phyloP scores from a whole-genome alignment of 1,284 basidiomycete genomes.

The Agaricales sp. region DNA sequence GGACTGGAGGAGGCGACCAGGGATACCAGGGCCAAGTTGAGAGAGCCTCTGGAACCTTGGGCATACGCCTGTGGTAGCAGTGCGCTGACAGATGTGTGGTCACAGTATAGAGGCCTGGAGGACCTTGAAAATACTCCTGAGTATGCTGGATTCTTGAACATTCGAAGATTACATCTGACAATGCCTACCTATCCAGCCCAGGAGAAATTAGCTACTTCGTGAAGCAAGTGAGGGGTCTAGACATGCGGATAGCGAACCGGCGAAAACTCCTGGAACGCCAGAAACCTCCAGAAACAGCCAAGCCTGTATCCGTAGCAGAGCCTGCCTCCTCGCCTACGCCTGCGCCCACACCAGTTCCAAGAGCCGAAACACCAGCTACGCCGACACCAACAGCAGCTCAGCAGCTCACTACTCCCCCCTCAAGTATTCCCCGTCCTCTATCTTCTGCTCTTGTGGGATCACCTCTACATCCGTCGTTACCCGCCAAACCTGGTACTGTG shows the following conservation, averaged over 20 bases:
- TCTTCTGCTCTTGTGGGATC: conserved; percentile 18
- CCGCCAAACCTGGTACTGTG: conserved; percentile 22
- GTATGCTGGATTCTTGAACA: conserved; percentile 16
- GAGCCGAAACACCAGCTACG: conserved; percentile 8
- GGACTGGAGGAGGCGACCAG: conserved; percentile 55
- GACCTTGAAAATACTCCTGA: neutral
- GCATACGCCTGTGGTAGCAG: conserved; percentile 50
- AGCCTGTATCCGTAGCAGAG: conserved; percentile 31
- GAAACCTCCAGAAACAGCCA: conserved; percentile 18
- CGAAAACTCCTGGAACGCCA: conserved; percentile 34
- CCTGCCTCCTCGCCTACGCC: conserved; percentile 19
- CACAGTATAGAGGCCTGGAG: neutral
- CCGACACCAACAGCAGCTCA: conserved; percentile 15
- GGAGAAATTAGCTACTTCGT: conserved; percentile 65
- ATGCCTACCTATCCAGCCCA: conserved; percentile 28
- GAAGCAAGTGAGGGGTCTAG: conserved; percentile 57
- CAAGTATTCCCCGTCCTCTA: conserved; percentile 16
- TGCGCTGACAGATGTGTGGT: conserved; percentile 8
- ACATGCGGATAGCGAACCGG: conserved; percentile 46
- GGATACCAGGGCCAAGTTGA: conserved; percentile 37
- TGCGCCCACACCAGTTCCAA: conserved; percentile 10
- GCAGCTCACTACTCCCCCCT: conserved; percentile 15
- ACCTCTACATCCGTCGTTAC: conserved; percentile 57
- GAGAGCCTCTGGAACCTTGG: conserved; percentile 47
- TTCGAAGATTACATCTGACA: conserved; percentile 8